Evolutionary conservation across 805 yeast genomes (phyloP).

Genomic region (Myxozyma sirexii): DNA sequence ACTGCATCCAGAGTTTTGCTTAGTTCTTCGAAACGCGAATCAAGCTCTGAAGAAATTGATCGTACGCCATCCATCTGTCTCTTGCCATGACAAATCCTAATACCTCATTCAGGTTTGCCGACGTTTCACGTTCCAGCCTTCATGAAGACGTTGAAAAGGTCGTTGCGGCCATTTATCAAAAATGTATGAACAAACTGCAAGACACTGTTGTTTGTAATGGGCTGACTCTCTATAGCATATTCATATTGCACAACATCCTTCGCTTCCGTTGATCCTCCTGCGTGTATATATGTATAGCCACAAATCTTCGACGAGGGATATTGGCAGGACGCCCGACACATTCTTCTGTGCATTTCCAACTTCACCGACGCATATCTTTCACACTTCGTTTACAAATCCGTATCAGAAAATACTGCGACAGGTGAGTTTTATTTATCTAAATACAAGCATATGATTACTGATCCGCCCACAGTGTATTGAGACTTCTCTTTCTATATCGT

Average conservation of each 20-base stretch:
- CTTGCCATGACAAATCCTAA: background rate
- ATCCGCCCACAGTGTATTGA: conserved; percentile 17
- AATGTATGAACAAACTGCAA: conserved; percentile 12
- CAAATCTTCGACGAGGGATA: background rate
- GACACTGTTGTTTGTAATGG: background rate
- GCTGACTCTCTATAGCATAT: conserved; percentile 12
- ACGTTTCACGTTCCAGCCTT: conserved; percentile 25
- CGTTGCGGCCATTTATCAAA: conserved; percentile 15
- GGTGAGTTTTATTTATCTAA: background rate
- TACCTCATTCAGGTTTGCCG: conserved; percentile 6
- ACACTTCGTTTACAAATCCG: conserved; percentile 26
- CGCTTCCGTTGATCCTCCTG: conserved; percentile 20
- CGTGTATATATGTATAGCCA: conserved; percentile 24
- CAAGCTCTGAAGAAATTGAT: background rate
- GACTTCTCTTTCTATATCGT: conserved; percentile 21
- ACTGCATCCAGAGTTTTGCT: conserved; percentile 20
- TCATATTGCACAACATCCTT: conserved; percentile 25
- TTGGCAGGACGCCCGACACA: conserved; percentile 8
- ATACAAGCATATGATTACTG: background rate
- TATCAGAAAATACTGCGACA: conserved; percentile 19
- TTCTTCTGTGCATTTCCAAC: conserved; percentile 25
- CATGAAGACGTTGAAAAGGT: conserved; percentile 5
- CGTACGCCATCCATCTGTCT: background rate
- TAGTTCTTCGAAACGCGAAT: background rate
- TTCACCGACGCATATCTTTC: conserved; percentile 21